Evolutionary conservation across 441 rosid genomes (phyloP).

Genomic region (Populus hybrid): DNA sequence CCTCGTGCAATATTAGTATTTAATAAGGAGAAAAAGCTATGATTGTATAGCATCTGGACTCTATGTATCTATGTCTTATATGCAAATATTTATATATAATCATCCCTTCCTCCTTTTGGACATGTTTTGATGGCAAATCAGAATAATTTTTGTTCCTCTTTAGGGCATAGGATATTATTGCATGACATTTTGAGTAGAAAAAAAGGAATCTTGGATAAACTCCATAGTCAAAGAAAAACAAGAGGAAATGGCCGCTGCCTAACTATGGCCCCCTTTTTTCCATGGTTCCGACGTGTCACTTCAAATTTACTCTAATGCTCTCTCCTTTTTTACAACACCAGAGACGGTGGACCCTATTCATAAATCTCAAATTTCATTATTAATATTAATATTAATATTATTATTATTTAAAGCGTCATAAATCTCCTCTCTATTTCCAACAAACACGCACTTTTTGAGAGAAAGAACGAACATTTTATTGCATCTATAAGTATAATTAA

Average conservation of each 20-base stretch:
- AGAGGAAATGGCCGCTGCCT: not conserved
- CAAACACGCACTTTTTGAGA: not conserved
- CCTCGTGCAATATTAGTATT: too few species aligned
- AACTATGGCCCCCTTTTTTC: not conserved
- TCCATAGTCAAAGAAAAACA: not conserved
- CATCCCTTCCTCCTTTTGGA: too few species aligned
- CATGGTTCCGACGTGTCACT: conserved; percentile 1
- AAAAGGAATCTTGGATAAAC: not conserved
- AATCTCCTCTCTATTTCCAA: not conserved
- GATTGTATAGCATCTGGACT: too few species aligned
- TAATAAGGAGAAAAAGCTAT: too few species aligned
- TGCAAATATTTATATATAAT: too few species aligned
- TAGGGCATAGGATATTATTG: not conserved
- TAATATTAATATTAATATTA: too few species aligned
- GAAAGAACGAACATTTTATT: not conserved
- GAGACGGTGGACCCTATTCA: too few species aligned
- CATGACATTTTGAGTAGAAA: not conserved
- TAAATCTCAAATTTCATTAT: too few species aligned
- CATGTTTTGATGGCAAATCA: too few species aligned
- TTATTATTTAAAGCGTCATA: not conserved
- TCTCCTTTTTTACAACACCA: too few species aligned
- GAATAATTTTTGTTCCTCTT: too few species aligned
- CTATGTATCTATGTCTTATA: too few species aligned
- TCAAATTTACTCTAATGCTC: not conserved
- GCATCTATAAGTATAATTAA: not conserved